phyloP scores from a whole-genome alignment of 768 basidiomycete genomes.

The Phylloporus rhodoxanthus region DNA sequence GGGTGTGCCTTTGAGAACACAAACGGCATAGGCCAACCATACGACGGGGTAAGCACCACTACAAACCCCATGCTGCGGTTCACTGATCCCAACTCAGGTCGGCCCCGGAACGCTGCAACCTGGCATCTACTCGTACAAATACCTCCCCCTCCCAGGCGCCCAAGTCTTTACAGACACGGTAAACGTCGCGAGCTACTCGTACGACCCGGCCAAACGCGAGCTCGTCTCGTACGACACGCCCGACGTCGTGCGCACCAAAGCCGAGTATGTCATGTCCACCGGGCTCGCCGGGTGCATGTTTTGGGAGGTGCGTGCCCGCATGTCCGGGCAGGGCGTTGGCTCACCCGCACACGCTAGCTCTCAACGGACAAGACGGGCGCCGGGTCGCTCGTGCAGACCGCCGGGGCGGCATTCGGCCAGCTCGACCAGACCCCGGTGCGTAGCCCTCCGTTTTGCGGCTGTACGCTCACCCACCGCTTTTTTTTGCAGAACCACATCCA shows the following conservation, averaged over 20 bases:
- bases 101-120: slow-evolving; percentile 51
- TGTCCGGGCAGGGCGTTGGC: not conserved
- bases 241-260: slow-evolving; percentile 58
- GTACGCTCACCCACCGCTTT: not conserved
- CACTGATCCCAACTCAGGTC: slow-evolving; percentile 36
- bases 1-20: slow-evolving; percentile 75
- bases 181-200: slow-evolving; percentile 74
- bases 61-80: not conserved
- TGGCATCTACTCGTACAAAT: slow-evolving; percentile 61
- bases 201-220: slow-evolving; percentile 59
- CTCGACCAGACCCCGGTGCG: slow-evolving; percentile 50
- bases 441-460: not conserved
- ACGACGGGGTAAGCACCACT: slow-evolving; percentile 47
- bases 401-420: slow-evolving; percentile 40
- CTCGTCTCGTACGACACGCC: slow-evolving; percentile 77
- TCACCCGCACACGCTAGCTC: slow-evolving; percentile 26
- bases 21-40: slow-evolving; percentile 58
- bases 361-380: slow-evolving; percentile 56
- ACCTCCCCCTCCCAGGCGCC: slow-evolving; percentile 58
- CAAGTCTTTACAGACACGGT: slow-evolving; percentile 59
- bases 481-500: slow-evolving; percentile 49
- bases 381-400: slow-evolving; percentile 52
- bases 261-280: slow-evolving; percentile 56
- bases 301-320: slow-evolving; percentile 45
- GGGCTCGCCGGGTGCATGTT: slow-evolving; percentile 68